Conservation (phyloP, 805 yeast species). For the Tetrapisispora namnaoensis region DNA sequence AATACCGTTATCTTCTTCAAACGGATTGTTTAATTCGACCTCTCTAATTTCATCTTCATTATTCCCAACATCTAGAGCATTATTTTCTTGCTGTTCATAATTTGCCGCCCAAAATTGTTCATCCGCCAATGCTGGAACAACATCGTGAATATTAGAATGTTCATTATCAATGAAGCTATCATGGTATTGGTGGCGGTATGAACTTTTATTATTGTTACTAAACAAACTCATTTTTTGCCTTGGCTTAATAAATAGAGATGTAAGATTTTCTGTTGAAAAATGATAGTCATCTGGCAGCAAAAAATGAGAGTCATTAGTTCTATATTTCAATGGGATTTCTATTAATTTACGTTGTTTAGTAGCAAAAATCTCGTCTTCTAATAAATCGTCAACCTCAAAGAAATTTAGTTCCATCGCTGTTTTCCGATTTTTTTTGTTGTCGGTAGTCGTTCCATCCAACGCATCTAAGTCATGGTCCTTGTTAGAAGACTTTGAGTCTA, state of each 20-base stretch:
- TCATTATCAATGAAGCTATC: background rate
- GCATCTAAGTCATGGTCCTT: slow-evolving; percentile 2
- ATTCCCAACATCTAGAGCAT: slow-evolving; percentile 18
- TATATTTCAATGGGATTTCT: slow-evolving; percentile 34
- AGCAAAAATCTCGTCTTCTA: slow-evolving; percentile 35
- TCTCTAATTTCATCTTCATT: slow-evolving; percentile 15
- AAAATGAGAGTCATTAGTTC: slow-evolving; percentile 35
- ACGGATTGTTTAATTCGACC: slow-evolving; percentile 28
- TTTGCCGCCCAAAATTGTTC: slow-evolving; percentile 66
- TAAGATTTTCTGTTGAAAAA: slow-evolving; percentile 59
- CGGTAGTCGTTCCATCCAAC: background rate
- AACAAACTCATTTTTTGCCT: slow-evolving; percentile 33
- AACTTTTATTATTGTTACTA: slow-evolving; percentile 11
- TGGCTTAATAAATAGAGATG: slow-evolving; percentile 64
- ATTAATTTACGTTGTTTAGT: slow-evolving; percentile 28
- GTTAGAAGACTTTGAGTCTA: background rate
- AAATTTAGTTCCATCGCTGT: slow-evolving; percentile 37
- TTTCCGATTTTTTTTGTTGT: slow-evolving; percentile 25
- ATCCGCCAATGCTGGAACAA: slow-evolving; percentile 38
- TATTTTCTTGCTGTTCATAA: slow-evolving; percentile 36
- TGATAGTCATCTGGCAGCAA: slow-evolving; percentile 64
- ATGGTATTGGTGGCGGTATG: background rate
- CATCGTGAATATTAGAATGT: slow-evolving; percentile 5
- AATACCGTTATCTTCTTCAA: slow-evolving; percentile 27
- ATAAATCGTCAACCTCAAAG: slow-evolving; percentile 28